Evolutionary conservation across 2,329 filamentous ascomycete genomes (phyloP), one percentile per base, ranked within the genome.

Genomic region (Penicillium sp.): DNA sequence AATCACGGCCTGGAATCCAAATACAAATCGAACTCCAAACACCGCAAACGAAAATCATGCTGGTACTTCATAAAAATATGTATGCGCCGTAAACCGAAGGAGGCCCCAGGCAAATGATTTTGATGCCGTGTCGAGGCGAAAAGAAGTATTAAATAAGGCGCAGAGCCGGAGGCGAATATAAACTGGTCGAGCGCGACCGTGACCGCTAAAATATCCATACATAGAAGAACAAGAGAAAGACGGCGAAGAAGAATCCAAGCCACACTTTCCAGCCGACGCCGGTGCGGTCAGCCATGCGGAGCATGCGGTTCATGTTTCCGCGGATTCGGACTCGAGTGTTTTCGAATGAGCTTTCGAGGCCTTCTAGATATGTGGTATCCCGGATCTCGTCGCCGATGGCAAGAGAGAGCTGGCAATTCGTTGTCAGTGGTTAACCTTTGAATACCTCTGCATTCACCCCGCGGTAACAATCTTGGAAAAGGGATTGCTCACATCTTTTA

Each of bases 261-360:
- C 93, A 98, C 49, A 91, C 87, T 72, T 82, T 92, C 93, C 93
- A 98, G 64, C 90, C 86, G 8, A 98, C 86, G n/a, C 93, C 93
- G 2, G 91, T 95, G 63, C 84, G 80, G 74, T 97, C 82, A 4
- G 93, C 93, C 93, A 98, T 98, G 46, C 92, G 68, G 58, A 97
- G 74, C 93, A 98, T 98, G 51, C 91, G 80, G 68, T 89, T 95
- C 93, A 98, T 97, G 15, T 95, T 97, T 46, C 92, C 90, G 39
- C 85, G 81, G 54, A 98, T 76, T 56, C 88, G 82, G 45, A 90
- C 74, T 29, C 91, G 78, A 46, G 92, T 95, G 62, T 81, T 83
- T 68, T 97, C 92, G 67, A 97, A 98, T 4, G 83, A 81, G 65
- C 95, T 89, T 71, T 97, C 97, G 86, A 98, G 95, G 62, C 96